Evolutionary conservation across 2,329 filamentous ascomycete genomes (phyloP).

Genomic region (Elsinoe batatas): DNA sequence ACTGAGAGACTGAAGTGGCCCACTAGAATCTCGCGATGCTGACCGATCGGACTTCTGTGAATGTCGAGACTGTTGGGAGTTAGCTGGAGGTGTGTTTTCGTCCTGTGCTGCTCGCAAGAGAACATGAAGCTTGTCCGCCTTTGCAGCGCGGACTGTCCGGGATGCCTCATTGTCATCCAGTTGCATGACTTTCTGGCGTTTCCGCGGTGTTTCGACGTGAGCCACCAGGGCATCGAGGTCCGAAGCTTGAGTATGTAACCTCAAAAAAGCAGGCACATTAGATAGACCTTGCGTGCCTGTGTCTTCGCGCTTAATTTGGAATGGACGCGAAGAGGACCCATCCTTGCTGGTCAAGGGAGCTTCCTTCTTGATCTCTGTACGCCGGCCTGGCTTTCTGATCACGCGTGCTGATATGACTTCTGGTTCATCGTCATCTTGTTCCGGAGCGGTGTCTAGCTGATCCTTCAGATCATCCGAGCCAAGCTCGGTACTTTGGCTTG

Average conservation of each 20-base stretch:
- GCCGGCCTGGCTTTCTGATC: constrained; percentile 30
- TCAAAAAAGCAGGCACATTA: constrained; percentile 19
- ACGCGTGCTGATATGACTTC: constrained; percentile 33
- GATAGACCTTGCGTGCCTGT: constrained; percentile 23
- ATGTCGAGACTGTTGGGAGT: neutral
- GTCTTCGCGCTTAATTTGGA: constrained; percentile 33
- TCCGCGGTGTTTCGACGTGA: constrained; percentile 27
- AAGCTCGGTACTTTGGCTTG: constrained; percentile 22
- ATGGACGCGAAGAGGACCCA: constrained; percentile 18
- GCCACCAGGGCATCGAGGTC: constrained; percentile 34
- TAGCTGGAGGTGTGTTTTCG: constrained; percentile 9
- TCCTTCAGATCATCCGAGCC: constrained; percentile 33
- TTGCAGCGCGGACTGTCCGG: neutral
- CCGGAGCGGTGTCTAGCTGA: constrained; percentile 13
- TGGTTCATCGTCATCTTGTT: constrained; percentile 34
- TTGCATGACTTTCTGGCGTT: constrained; percentile 17
- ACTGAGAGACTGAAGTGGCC: constrained; percentile 18
- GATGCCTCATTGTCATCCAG: constrained; percentile 14
- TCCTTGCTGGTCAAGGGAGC: constrained; percentile 20
- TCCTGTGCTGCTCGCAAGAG: neutral
- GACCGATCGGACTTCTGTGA: neutral
- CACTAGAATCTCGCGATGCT: constrained; percentile 1
- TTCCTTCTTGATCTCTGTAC: constrained; percentile 15
- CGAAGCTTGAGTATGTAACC: constrained; percentile 30
- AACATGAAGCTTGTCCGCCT: neutral